Evolutionary conservation across 2,329 filamentous ascomycete genomes (phyloP).

Genomic region (Aspergillus viridinutans): DNA sequence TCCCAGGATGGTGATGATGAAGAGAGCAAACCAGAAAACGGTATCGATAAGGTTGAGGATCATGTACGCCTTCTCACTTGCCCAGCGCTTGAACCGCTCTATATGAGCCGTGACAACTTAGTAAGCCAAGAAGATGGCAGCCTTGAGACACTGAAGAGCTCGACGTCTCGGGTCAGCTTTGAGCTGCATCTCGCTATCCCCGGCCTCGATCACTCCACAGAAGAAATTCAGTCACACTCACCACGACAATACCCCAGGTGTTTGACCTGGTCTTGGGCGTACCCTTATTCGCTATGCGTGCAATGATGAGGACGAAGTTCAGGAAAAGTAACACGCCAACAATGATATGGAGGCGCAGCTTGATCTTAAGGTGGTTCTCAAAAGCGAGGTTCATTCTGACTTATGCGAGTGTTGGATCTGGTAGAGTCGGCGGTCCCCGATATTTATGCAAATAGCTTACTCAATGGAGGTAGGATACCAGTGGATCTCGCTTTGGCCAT

Average conservation of each 20-base stretch:
- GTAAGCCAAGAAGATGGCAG: slow-evolving; percentile 20
- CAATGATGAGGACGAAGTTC: slow-evolving; percentile 18
- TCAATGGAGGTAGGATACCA: background rate
- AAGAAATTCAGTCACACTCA: background rate
- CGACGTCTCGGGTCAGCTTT: background rate
- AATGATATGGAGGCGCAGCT: slow-evolving; percentile 11
- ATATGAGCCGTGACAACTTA: slow-evolving; percentile 16
- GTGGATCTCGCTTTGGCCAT: background rate
- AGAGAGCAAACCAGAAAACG: slow-evolving; percentile 22
- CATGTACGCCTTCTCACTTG: slow-evolving; percentile 18
- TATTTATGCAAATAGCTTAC: background rate
- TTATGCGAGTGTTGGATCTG: background rate
- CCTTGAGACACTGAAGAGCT: slow-evolving; percentile 16
- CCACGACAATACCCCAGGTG: slow-evolving; percentile 20
- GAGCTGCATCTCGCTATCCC: background rate
- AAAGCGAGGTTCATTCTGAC: background rate
- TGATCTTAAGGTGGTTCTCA: slow-evolving; percentile 3
- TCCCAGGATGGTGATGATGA: slow-evolving; percentile 20
- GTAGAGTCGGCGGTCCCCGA: background rate
- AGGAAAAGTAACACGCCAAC: slow-evolving; percentile 7
- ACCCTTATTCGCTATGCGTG: slow-evolving; percentile 15
- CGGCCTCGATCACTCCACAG: background rate
- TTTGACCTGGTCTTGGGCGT: slow-evolving; percentile 13
- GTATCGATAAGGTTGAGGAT: slow-evolving; percentile 21
- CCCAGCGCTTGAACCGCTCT: slow-evolving; percentile 18